Evolutionary conservation across 176 grass and related monocot species (phyloP).

Genomic region (Miscanthus lutarioriparius): DNA sequence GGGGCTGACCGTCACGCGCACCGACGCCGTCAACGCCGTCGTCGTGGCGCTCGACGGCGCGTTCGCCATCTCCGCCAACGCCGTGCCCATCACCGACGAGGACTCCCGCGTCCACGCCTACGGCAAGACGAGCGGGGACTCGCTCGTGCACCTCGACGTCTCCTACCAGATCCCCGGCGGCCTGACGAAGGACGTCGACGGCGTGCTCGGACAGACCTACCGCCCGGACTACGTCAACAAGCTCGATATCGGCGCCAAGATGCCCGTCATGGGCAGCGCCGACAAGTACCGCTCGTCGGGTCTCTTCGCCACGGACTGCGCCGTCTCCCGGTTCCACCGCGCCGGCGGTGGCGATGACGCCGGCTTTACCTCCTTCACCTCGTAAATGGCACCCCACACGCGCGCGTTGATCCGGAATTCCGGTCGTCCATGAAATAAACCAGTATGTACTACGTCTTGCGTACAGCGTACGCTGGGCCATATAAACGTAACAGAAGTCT

Average conservation of each 20-base stretch:
- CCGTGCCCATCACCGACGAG: constrained; percentile 30
- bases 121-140: background rate
- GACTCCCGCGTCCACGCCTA: constrained; percentile 15
- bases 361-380: background rate
- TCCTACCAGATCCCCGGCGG: constrained; percentile 16
- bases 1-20: background rate
- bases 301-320: constrained; percentile 27
- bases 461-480: background rate
- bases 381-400: background rate
- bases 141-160: constrained; percentile 26
- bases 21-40: constrained; percentile 15
- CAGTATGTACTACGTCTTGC: background rate
- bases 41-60: constrained; percentile 7
- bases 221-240: background rate
- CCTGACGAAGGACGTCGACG: background rate
- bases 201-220: constrained; percentile 34
- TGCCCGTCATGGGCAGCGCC: background rate
- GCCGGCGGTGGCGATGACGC: background rate
- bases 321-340: constrained; percentile 16
- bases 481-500: background rate
- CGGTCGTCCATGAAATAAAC: constrained; percentile 15
- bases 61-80: constrained; percentile 21
- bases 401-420: background rate
- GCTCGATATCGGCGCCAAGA: background rate
- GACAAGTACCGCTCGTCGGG: constrained; percentile 22